These are phyloP conservation scores for Pestalotiopsis sp. DNA, from an alignment of 2,329 filamentous ascomycete genomes.

Conservation along the genomic window DNA sequence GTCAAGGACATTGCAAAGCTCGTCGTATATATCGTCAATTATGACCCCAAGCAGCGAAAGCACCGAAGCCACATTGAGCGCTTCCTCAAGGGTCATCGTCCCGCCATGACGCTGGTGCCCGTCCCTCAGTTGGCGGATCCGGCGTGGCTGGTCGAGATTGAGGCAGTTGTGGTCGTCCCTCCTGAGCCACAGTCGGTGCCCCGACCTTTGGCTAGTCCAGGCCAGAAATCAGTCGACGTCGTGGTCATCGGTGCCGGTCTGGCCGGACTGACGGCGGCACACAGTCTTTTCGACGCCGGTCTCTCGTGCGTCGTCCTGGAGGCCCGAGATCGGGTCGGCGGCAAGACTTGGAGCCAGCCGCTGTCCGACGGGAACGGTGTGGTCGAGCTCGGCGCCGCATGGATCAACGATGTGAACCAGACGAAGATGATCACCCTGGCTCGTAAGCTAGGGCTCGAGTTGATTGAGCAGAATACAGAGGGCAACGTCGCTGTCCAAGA, in stretches of 20 bases:
- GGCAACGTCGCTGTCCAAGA: slow-evolving; percentile 41
- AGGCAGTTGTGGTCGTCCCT: slow-evolving; percentile 37
- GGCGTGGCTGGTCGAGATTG: slow-evolving; percentile 45
- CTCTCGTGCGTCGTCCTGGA: slow-evolving; percentile 49
- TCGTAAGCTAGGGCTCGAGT: slow-evolving; percentile 41
- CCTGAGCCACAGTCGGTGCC: slow-evolving; percentile 7
- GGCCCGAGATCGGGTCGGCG: slow-evolving; percentile 52
- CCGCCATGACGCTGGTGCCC: slow-evolving; percentile 45
- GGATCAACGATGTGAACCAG: slow-evolving; percentile 62
- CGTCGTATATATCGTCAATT: slow-evolving; percentile 46
- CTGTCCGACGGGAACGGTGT: slow-evolving; percentile 35
- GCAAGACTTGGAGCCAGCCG: slow-evolving; percentile 49
- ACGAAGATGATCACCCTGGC: slow-evolving; percentile 44
- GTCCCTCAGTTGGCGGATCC: slow-evolving; percentile 42
- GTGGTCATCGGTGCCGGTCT: slow-evolving; percentile 50
- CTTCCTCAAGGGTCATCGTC: slow-evolving; percentile 41
- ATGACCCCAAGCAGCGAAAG: slow-evolving; percentile 37
- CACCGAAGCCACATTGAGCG: slow-evolving; percentile 40
- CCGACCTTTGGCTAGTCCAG: not conserved
- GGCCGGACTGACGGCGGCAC: slow-evolving; percentile 39
- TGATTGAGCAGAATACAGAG: slow-evolving; percentile 50
- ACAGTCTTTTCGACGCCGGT: slow-evolving; percentile 36
- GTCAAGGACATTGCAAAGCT: slow-evolving; percentile 43
- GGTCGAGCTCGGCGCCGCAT: slow-evolving; percentile 59
- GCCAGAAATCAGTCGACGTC: slow-evolving; percentile 23